phyloP scores from a whole-genome alignment of 2,329 filamentous ascomycete genomes.

The Lasiodiplodia gonubiensis region DNA sequence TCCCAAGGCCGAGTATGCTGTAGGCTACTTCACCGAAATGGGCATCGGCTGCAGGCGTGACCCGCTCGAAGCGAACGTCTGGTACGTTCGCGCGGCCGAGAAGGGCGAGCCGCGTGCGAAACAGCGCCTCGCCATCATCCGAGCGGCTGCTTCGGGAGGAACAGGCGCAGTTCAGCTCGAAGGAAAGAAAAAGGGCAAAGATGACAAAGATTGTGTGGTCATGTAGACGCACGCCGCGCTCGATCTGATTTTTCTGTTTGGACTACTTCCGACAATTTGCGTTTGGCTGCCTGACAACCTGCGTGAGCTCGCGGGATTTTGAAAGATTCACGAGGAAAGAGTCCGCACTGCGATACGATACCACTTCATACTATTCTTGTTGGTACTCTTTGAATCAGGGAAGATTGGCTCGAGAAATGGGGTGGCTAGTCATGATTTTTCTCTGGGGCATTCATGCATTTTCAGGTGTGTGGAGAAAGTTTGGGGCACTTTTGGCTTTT shows the following conservation, averaged over 20 bases:
- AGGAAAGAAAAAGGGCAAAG: constrained; percentile 40
- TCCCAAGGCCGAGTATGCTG: constrained; percentile 82
- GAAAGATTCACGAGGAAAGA: constrained; percentile 1
- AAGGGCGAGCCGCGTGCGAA: constrained; percentile 89
- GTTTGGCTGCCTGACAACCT: background rate
- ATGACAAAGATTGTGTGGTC: constrained; percentile 46
- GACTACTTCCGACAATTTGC: constrained; percentile 2
- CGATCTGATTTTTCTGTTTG: background rate
- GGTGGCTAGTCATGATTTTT: background rate
- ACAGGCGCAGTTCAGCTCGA: constrained; percentile 31
- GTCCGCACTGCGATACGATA: background rate
- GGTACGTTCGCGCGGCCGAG: constrained; percentile 96
- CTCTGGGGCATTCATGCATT: constrained; percentile 1
- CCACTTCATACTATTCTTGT: constrained; percentile 15
- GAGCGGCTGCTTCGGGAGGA: constrained; percentile 73
- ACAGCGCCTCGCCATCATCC: constrained; percentile 83
- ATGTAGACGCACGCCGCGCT: constrained; percentile 37
- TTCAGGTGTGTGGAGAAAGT: constrained; percentile 11
- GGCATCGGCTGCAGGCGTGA: constrained; percentile 94
- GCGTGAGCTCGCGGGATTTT: background rate
- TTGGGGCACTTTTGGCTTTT: background rate
- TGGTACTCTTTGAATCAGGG: constrained; percentile 14
- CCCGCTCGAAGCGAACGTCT: constrained; percentile 94
- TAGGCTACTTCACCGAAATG: constrained; percentile 98
- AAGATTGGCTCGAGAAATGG: background rate